A percentile compares a stretch with the other conserved stretches of the same genome.
Evolutionary conservation across 1,284 basidiomycete species (phyloP).

Genomic region (Agaricales sp.): DNA sequence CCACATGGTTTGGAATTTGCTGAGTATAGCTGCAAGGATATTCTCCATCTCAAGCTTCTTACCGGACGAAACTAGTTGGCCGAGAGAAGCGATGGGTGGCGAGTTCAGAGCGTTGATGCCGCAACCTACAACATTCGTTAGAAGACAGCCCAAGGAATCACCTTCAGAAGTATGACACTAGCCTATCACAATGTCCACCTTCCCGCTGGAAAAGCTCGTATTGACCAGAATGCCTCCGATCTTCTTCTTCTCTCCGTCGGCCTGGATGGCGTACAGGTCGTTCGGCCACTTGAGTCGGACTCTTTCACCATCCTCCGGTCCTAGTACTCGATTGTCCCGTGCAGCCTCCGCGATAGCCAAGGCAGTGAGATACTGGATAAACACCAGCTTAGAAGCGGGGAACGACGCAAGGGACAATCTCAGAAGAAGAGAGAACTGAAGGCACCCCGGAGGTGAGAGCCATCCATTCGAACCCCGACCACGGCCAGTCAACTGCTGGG

Average conservation of each 20-base stretch:
- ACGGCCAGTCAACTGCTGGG: conserved; percentile 81
- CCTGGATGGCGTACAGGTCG: conserved; percentile 76
- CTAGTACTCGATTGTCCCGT: conserved; percentile 40
- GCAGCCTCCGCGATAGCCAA: conserved; percentile 87
- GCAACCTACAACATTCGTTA: conserved; percentile 49
- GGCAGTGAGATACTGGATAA: conserved; percentile 92
- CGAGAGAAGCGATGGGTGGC: conserved; percentile 77
- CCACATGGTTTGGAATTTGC: conserved; percentile 80
- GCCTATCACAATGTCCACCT: conserved; percentile 79
- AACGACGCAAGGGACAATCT: conserved; percentile 45
- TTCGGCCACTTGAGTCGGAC: conserved; percentile 97
- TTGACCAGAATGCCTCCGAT: conserved; percentile 90
- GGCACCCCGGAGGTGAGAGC: conserved; percentile 88
- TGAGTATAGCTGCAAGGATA: conserved; percentile 68
- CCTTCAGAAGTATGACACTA: conserved; percentile 14
- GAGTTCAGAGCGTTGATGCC: conserved; percentile 85
- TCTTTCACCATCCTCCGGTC: conserved; percentile 35
- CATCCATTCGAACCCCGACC: conserved; percentile 88
- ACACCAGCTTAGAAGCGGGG: conserved; percentile 69
- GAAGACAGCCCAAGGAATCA: conserved; percentile 1
- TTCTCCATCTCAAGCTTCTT: conserved; percentile 59
- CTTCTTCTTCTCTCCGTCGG: conserved; percentile 52
- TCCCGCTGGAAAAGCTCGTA: conserved; percentile 68
- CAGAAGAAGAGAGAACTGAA: conserved; percentile 79
- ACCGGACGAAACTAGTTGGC: conserved; percentile 40